Evolutionary conservation across 176 grass and related monocot genomes (phyloP), one percentile per base, ranked within the genome.

Genomic region (Cenchrus americanus): DNA sequence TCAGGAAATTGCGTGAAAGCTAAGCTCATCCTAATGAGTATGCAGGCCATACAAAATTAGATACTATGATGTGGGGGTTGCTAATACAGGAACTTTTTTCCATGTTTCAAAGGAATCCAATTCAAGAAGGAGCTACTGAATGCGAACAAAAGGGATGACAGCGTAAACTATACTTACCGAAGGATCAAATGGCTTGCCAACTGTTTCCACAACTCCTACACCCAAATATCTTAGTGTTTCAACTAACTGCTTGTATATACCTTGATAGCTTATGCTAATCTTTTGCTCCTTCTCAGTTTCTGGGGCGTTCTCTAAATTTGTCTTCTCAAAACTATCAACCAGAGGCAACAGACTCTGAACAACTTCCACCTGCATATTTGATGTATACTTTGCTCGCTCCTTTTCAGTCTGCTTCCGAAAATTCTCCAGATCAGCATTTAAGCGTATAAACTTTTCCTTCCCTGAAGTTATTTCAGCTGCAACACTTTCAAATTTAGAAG

Each of bases 151-250:
- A 73, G 51, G 17, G 52, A 19, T 60, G 26, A 62, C 10, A 4
- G 47, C 48, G 24, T 63, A 84, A 69, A 78, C 24, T 83, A 53
- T 77, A 91, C 89, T 94, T 89, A 96, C 96, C 58, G 63, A 79
- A 86, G 93, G 96, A 96, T 92, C 91, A 80, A 99, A 99, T 87
- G 96, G 93, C 83, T 94, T 99, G 86, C 96, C 96, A 83, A 94
- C 91, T 69, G 96, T 96, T 81, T 92, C 93, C 41, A 99, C 87
- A 48, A 94, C 81, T 78, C 89, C 71, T 49, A 99, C 96, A 52
- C 89, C 89, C 71, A 99, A 85, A 86, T 86, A 94, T 88, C 90
- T 94, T 92, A 99, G 87, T 41, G 88, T 90, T 72, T 99, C 96
- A 63, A 99, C 93, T 69, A 96, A 90, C 73, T 99, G 96, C 70